Evolutionary conservation across 2,329 filamentous ascomycete species (phyloP), one percentile per base, ranked within the genome.

Genomic region (Aspergillus nomiae): DNA sequence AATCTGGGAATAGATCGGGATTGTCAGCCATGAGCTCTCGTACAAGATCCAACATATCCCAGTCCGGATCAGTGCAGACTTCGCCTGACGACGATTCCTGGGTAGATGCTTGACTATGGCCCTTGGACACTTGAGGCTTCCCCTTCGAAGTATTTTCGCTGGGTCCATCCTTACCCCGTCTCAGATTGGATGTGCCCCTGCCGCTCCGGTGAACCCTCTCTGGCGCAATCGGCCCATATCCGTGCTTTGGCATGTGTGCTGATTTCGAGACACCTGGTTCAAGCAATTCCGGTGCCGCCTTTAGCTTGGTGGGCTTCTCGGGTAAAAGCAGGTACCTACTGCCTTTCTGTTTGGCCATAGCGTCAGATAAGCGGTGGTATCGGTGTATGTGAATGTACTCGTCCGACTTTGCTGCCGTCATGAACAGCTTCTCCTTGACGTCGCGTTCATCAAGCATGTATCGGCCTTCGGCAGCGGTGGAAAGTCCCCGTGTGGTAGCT

Each of bases 381-480:
- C 58, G 38, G 8, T 7, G 14, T 30, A 69, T 45, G 19, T 63
- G 61, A n/a, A 65, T 46, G 41, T 67, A 69, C 43, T 65, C 67
- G 34, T 58, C 28, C 5, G 60, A 48, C 11, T 56, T 24, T 5
- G 64, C 61, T 1, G 34, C 51, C 9, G 61, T 28, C 68, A 72
- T 71, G 58, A 69, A 69, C n/a, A 71, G 48, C 19, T 69, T 45
- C 4, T 68, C 61, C 7, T 28, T 19, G 11, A 38, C 32, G 14
- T 58, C 41, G 10, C 19, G 21, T 1, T 53, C 34, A 7, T 60
- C 48, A 0, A 56, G 32, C 30, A 61, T 43, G 12, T 65, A n/a
- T 21, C 59, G 12, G 12, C 53, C 51, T 8, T 71, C 57, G 1
- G 28, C 24, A 26, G 53, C 34, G 4, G 59, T 41, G 1, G 68